Evolutionary conservation across 495 filamentous ascomycete species (phyloP).

Genomic region (Tetracladium setigerum): DNA sequence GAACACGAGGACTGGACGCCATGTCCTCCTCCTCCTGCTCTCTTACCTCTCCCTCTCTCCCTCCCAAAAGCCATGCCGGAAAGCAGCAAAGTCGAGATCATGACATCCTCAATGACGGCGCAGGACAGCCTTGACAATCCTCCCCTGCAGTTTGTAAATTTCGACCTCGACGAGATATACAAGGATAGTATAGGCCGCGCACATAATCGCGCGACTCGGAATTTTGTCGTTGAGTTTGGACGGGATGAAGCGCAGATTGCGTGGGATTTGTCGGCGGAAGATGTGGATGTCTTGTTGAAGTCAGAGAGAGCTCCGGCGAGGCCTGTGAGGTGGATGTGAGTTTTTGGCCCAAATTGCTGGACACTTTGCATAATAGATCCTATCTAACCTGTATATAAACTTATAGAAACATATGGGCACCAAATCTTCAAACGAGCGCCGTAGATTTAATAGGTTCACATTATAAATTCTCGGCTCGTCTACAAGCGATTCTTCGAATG

Average conservation of each 20-base stretch:
- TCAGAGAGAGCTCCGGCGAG: constrained; percentile 14
- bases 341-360: neutral
- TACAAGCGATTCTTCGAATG: constrained; percentile 50
- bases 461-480: constrained; percentile 62
- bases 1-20: too few relatives aligned
- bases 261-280: constrained; percentile 42
- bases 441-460: constrained; percentile 44
- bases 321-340: constrained; percentile 62
- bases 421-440: constrained; percentile 47
- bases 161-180: constrained; percentile 45
- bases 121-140: too few relatives aligned
- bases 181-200: constrained; percentile 28
- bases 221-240: constrained; percentile 70
- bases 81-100: too few relatives aligned
- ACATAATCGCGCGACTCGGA: constrained; percentile 35
- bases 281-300: constrained; percentile 34
- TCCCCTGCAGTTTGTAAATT: constrained; percentile 37
- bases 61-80: too few relatives aligned
- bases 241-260: constrained; percentile 53
- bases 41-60: too few relatives aligned
- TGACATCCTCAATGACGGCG: too few relatives aligned
- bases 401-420: constrained; percentile 63
- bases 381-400: constrained; percentile 4
- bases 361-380: neutral
- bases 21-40: too few relatives aligned